Conservation (phyloP, 208 protist species). For the Herpetomonas tarakana region DNA sequence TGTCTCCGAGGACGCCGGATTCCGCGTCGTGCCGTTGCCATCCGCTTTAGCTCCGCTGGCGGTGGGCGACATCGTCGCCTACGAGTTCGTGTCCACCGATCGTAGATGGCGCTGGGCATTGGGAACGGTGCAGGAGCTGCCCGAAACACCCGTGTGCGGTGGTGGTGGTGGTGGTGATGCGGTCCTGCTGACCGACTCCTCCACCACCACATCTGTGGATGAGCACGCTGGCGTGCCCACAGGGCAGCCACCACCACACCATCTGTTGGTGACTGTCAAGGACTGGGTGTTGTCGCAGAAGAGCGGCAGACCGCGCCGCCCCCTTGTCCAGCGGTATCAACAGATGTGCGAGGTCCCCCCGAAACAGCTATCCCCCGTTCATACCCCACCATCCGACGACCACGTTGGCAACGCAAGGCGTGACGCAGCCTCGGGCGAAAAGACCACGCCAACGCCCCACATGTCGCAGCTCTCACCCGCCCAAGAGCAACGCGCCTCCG, state of each 20-base stretch:
- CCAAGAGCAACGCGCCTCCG: too few relatives aligned
- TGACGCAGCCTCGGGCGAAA: too few relatives aligned
- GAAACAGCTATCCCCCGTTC: neutral
- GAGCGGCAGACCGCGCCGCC: neutral
- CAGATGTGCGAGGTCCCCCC: too few relatives aligned
- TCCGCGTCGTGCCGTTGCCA: neutral
- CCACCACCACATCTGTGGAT: too few relatives aligned
- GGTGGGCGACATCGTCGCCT: constrained; percentile 22
- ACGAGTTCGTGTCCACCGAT: constrained; percentile 26
- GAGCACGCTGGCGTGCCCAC: neutral
- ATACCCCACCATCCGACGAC: neutral
- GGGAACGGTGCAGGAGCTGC: constrained; percentile 18
- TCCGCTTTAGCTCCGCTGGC: constrained; percentile 1
- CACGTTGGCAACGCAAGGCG: neutral
- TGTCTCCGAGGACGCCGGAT: neutral
- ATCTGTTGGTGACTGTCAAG: neutral
- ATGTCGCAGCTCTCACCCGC: too few relatives aligned
- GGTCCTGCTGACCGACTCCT: neutral
- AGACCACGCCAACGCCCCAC: too few relatives aligned
- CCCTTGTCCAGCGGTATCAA: neutral
- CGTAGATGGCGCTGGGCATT: constrained; percentile 33
- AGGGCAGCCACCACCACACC: neutral
- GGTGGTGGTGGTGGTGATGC: neutral
- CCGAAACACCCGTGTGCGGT: neutral
- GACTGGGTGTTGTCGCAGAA: neutral